Base-by-base conservation (phyloP, 768 basidiomycete genomes). In the Pleurotus giganteus region DNA sequence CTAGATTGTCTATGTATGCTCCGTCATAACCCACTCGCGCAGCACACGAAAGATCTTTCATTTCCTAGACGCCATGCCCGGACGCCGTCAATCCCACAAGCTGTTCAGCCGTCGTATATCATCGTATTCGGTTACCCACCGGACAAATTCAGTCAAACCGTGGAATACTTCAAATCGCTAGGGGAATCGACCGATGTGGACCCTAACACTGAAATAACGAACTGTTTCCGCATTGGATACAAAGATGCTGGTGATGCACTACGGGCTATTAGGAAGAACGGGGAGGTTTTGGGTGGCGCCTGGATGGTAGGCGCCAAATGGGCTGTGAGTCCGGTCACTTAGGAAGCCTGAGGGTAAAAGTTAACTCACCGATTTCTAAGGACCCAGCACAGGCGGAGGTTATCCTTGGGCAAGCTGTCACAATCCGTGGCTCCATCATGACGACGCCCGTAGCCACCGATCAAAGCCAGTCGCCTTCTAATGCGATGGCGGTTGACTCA, bases 281-380 rank as follows among this genome's bases (percentile, higher is more conserved):
- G 93, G 2, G 91, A 94, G 47, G 70, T 94, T 1, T 65, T 94
- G 19, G 72, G 79, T 9, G 88, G 88, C 3, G 78, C 76, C 45
- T 90, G 83, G 77, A 94, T 94, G 91, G 73, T 94, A 31, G 93
- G 92, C 11, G 84, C 83, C 37, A 92, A 92, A 67, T 91, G 86
- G 86, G 88, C 88, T 24, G 91, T 92, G 65, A 57, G 89, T 82
- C 17, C 45, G 21, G 12, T 47, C 26, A 19, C 28, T 31, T 27
- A 58, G 36, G 32, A 26, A 26, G 29, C 26, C 1, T 6, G 24
- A 53, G 28, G 9, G 8, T 9, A 15, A 9, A 21, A 12, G 2
- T 26, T 53, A 4, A 53, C 26, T 9, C 36, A 31, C 32, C 17
- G 26, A 53, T 45, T 54, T 31, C 51, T 28, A 51, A 90, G 88